phyloP scores from a whole-genome alignment of 1,139 yeast genomes.

The Blastobotrys petasosporus region DNA sequence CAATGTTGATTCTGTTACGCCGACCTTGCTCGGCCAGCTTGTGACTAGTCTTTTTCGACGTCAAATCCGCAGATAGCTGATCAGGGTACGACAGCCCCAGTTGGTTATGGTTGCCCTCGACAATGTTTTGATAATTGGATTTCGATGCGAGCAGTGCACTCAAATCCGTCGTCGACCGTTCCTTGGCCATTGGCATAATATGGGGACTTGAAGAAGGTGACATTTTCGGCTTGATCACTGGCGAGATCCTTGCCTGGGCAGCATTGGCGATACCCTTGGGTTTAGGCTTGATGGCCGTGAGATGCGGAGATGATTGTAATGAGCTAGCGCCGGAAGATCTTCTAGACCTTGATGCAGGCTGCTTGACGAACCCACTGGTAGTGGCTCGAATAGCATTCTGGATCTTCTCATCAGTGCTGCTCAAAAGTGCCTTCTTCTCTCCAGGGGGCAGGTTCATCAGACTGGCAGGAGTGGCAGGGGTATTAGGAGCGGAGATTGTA shows the following conservation, averaged over 20 bases:
- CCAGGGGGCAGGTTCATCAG: slow-evolving; percentile 36
- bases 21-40: slow-evolving; percentile 95
- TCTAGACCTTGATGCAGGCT: background rate
- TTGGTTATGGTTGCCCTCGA: slow-evolving; percentile 40
- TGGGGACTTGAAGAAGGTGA: slow-evolving; percentile 15
- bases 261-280: background rate
- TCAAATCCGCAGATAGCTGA: slow-evolving; percentile 35
- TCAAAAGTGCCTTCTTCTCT: slow-evolving; percentile 9
- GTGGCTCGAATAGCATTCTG: slow-evolving; percentile 26
- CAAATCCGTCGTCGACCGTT: slow-evolving; percentile 22
- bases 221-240: slow-evolving; percentile 22
- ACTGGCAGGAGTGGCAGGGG: slow-evolving; percentile 33
- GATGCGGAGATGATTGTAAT: slow-evolving; percentile 8
- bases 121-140: slow-evolving; percentile 40
- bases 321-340: background rate
- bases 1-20: slow-evolving; percentile 83
- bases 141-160: slow-evolving; percentile 35
- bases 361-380: slow-evolving; percentile 12
- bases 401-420: slow-evolving; percentile 23
- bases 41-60: slow-evolving; percentile 58
- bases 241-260: slow-evolving; percentile 18
- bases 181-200: slow-evolving; percentile 11
- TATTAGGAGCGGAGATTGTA: background rate
- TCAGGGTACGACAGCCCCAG: slow-evolving; percentile 39
- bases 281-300: slow-evolving; percentile 10